Evolutionary conservation across 805 yeast species (phyloP).

Genomic region (Wickerhamomyces chaumierensis): DNA sequence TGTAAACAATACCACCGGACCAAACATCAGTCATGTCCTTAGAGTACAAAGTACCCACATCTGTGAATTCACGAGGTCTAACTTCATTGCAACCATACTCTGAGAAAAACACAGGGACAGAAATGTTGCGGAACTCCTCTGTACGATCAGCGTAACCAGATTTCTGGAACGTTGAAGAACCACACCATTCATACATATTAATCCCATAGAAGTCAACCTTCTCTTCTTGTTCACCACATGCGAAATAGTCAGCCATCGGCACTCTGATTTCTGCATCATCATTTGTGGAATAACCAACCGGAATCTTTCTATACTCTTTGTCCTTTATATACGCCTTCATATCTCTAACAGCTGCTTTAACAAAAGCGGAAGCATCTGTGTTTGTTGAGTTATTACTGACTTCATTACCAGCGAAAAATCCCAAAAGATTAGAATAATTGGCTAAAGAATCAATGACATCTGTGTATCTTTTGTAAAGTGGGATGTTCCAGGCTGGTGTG

Average conservation of each 20-base stretch:
- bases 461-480: constrained; percentile 60
- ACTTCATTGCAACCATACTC: constrained; percentile 80
- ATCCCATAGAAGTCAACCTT: constrained; percentile 76
- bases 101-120: constrained; percentile 77
- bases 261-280: constrained; percentile 67
- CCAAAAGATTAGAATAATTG: constrained; percentile 64
- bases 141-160: constrained; percentile 71
- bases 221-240: constrained; percentile 53
- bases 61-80: constrained; percentile 68
- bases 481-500: constrained; percentile 60
- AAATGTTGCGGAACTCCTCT: constrained; percentile 55
- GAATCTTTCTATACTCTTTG: constrained; percentile 58
- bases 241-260: constrained; percentile 66
- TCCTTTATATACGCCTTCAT: constrained; percentile 56
- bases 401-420: constrained; percentile 90
- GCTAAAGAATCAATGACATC: constrained; percentile 63
- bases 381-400: constrained; percentile 64
- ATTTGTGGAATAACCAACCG: constrained; percentile 83
- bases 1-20: constrained; percentile 92
- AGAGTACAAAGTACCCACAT: constrained; percentile 56
- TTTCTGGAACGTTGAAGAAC: constrained; percentile 48
- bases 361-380: constrained; percentile 74
- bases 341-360: constrained; percentile 85
- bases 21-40: constrained; percentile 76
- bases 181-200: constrained; percentile 89